Conservation (phyloP, 495 filamentous ascomycete genomes). For the Aspergillus asperescens region DNA sequence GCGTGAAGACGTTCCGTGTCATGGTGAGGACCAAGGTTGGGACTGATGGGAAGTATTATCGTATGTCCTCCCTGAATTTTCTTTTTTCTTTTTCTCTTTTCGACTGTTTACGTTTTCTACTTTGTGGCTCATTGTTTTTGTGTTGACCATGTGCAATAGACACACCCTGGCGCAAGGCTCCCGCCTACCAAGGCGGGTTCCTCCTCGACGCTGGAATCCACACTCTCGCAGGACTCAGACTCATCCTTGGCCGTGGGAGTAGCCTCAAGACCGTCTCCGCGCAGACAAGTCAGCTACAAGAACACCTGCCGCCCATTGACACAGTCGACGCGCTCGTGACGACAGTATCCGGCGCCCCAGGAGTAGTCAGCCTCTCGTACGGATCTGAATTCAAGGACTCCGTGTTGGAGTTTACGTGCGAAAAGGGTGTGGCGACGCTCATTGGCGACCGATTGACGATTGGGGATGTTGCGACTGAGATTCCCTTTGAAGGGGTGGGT, state of each 20-base stretch:
- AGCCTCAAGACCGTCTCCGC: conserved; percentile 48
- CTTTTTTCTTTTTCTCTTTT: too few relatives aligned
- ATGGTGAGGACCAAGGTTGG: conserved; percentile 50
- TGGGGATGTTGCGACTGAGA: conserved; percentile 45
- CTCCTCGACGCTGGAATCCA: conserved; percentile 75
- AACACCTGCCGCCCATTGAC: conserved; percentile 68
- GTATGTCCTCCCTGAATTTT: conserved; percentile 34
- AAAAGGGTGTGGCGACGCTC: conserved; percentile 48
- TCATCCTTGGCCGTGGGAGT: conserved; percentile 49
- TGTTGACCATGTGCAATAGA: conserved; percentile 28
- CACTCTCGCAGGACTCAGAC: conserved; percentile 56
- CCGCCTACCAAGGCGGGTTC: conserved; percentile 72
- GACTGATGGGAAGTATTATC: conserved; percentile 52
- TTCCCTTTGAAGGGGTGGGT: conserved; percentile 51
- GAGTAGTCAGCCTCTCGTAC: conserved; percentile 56
- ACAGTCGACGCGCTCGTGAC: conserved; percentile 61
- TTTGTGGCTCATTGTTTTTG: neutral
- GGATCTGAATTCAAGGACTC: conserved; percentile 57
- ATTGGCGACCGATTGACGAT: conserved; percentile 52
- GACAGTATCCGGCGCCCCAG: conserved; percentile 57
- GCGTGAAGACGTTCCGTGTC: conserved; percentile 59
- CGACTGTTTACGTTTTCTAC: neutral
- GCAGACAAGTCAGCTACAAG: conserved; percentile 52
- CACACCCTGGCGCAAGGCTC: conserved; percentile 70
- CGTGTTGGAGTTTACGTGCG: conserved; percentile 49